Conservation (phyloP, 1,284 basidiomycete species). For the Ustilago esculenta region DNA sequence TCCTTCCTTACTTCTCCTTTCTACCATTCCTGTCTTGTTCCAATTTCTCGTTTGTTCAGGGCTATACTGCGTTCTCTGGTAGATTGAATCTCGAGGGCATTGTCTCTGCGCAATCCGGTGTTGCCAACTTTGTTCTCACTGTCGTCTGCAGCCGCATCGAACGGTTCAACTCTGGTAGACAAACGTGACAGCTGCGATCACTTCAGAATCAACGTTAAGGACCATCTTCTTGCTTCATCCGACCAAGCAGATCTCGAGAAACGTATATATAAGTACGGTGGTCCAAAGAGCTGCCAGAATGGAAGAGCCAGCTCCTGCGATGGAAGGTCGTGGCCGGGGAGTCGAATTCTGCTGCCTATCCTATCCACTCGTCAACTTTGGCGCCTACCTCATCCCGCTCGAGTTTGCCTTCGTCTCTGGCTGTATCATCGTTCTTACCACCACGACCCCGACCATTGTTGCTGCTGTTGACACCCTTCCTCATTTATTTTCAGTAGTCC, state of each 20-base stretch:
- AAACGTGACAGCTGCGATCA: too few species aligned
- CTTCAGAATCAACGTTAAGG: constrained; percentile 2
- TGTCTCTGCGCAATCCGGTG: constrained; percentile 26
- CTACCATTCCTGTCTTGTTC: constrained; percentile 1
- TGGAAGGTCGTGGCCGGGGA: constrained; percentile 14
- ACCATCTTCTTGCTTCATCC: too few species aligned
- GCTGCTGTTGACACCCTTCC: constrained; percentile 39
- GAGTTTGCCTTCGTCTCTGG: constrained; percentile 45
- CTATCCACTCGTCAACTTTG: constrained; percentile 47
- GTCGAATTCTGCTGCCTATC: constrained; percentile 47
- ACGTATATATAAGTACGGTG: too few species aligned
- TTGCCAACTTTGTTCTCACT: constrained; percentile 1
- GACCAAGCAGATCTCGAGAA: too few species aligned
- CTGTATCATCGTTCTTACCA: constrained; percentile 38
- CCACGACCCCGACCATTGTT: constrained; percentile 41
- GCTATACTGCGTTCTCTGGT: constrained; percentile 19
- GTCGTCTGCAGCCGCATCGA: not conserved
- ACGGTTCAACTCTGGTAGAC: constrained; percentile 18
- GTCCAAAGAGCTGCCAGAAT: not conserved
- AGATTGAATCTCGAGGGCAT: constrained; percentile 8
- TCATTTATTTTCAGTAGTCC: constrained; percentile 11
- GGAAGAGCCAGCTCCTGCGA: not conserved
- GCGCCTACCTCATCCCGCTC: constrained; percentile 45
- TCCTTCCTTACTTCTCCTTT: constrained; percentile 3
- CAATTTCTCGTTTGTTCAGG: constrained; percentile 1